A percentile compares a stretch with the other conserved stretches of the same genome.
Evolutionary conservation across 345 rosid species (phyloP).

Genomic region (Dipteronia dyeriana): DNA sequence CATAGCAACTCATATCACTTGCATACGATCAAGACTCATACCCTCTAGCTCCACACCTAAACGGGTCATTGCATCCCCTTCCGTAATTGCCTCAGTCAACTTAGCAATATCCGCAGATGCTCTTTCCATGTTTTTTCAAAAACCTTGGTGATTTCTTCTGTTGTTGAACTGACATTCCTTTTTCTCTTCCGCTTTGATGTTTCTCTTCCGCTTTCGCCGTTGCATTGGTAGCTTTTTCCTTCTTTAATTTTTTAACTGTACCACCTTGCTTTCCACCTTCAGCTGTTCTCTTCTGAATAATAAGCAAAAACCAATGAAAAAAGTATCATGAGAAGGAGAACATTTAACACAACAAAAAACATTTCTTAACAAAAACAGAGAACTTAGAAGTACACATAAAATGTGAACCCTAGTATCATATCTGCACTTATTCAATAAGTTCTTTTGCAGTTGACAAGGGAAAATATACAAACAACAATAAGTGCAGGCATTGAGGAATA

Average conservation of each 20-base stretch:
- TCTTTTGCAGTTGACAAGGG: not conserved
- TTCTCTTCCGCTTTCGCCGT: constrained; percentile 74
- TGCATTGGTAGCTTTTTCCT: constrained; percentile 75
- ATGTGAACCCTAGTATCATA: constrained; percentile 1
- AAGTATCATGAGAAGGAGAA: constrained; percentile 15
- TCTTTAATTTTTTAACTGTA: constrained; percentile 77
- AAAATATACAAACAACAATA: not conserved
- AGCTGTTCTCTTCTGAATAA: constrained; percentile 65
- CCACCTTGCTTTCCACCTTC: constrained; percentile 93
- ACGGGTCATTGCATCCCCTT: no score
- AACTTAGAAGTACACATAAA: constrained; percentile 6
- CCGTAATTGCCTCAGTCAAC: no score
- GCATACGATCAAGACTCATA: no score
- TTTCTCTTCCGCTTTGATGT: no score
- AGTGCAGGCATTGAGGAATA: constrained; percentile 10
- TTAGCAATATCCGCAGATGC: no score
- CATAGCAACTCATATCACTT: no score
- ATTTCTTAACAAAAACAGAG: not conserved
- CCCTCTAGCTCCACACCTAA: no score
- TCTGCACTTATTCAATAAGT: not conserved
- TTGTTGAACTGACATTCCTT: no score
- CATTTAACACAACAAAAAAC: not conserved
- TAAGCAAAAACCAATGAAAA: constrained; percentile 11
- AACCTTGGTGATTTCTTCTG: no score
- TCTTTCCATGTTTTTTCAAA: no score